A percentile compares a stretch with the other conserved stretches of the same genome.
Conservation (phyloP, 1,284 basidiomycete species). For the Apiotrichum domesticum region DNA sequence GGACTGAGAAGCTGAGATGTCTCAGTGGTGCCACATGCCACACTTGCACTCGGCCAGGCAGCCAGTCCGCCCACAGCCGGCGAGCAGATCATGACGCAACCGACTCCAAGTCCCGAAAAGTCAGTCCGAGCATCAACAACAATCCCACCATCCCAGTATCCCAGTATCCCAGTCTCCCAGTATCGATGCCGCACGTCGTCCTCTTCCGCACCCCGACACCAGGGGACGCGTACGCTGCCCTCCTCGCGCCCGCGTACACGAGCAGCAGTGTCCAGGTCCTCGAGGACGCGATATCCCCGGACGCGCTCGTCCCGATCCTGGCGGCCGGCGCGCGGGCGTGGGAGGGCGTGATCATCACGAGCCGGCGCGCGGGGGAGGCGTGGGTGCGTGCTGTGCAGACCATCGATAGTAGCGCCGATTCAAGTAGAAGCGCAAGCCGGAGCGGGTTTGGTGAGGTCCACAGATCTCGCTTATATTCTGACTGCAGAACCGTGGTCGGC, state of each 20-base stretch:
- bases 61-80: no score
- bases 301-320: constrained; percentile 15
- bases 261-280: constrained; percentile 21
- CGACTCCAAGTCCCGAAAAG: no score
- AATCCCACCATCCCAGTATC: no score
- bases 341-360: constrained; percentile 31
- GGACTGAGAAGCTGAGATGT: no score
- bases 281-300: constrained; percentile 13
- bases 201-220: constrained; percentile 26
- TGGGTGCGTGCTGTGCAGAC: constrained; percentile 22
- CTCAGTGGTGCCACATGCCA: no score
- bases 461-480: background rate
- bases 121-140: no score
- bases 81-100: no score
- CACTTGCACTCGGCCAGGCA: no score
- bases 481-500: constrained; percentile 8
- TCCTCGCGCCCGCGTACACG: constrained; percentile 7
- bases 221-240: constrained; percentile 20
- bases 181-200: constrained; percentile 7
- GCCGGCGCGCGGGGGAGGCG: constrained; percentile 30
- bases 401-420: no score
- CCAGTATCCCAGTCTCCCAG: no score
- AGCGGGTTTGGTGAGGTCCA: background rate
- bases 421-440: background rate
- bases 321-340: constrained; percentile 12